Evolutionary conservation across 768 basidiomycete genomes (phyloP).

Genomic region (Suillus bovinus): DNA sequence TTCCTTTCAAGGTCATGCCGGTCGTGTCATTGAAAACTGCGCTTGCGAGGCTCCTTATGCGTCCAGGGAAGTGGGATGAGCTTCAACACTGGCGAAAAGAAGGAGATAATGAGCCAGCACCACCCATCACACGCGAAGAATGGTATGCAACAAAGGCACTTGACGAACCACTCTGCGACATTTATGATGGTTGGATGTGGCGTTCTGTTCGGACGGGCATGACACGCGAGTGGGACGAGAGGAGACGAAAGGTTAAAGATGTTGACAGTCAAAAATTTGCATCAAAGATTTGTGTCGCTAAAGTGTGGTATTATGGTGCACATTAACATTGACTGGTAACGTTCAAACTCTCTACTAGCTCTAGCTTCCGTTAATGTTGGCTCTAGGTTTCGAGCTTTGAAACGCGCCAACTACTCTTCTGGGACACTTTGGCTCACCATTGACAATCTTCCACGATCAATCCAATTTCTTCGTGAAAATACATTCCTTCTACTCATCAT

Average conservation of each 20-base stretch:
- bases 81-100: neutral
- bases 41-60: neutral
- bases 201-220: neutral
- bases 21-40: neutral
- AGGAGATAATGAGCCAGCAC: neutral
- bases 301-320: neutral
- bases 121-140: neutral
- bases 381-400: neutral
- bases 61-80: neutral
- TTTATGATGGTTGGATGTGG: neutral
- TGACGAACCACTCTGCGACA: neutral
- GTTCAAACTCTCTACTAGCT: neutral
- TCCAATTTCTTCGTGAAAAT: neutral
- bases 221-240: neutral
- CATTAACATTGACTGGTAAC: neutral
- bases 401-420: neutral
- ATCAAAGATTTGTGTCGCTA: neutral
- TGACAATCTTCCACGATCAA: neutral
- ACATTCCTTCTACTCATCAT: neutral
- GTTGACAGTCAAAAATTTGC: neutral
- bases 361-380: neutral
- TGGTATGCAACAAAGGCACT: neutral
- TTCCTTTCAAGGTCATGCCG: neutral
- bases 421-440: neutral
- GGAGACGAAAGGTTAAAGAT: neutral